These are phyloP conservation scores for Pseudogymnoascus sp. DNA, from an alignment of 2,329 filamentous ascomycete species.

Conservation along the genomic window DNA sequence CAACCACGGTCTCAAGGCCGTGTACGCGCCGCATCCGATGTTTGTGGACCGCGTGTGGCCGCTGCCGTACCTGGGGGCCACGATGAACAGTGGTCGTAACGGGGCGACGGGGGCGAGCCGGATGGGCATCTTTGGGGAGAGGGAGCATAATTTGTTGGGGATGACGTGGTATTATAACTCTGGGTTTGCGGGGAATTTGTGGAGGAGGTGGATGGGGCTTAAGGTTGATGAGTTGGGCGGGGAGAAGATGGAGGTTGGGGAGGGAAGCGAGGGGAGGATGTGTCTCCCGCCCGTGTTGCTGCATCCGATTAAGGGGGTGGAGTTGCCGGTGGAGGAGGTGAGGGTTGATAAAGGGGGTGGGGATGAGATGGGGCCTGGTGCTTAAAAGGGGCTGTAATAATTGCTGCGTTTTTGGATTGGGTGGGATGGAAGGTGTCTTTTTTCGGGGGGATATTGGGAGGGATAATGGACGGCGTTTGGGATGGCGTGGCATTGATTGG, in stretches of 20 bases:
- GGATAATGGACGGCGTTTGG: slow-evolving; percentile 2
- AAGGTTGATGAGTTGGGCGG: slow-evolving; percentile 71
- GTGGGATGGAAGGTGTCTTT: not conserved
- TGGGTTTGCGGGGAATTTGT: slow-evolving; percentile 72
- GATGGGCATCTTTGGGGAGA: slow-evolving; percentile 68
- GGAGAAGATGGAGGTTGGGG: slow-evolving; percentile 50
- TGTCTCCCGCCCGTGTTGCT: slow-evolving; percentile 83
- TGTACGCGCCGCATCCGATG: slow-evolving; percentile 81
- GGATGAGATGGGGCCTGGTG: slow-evolving; percentile 26
- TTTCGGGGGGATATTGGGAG: not conserved
- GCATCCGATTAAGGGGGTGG: slow-evolving; percentile 77
- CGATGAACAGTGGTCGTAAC: slow-evolving; percentile 73
- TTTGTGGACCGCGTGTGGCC: slow-evolving; percentile 87
- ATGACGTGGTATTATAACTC: slow-evolving; percentile 90
- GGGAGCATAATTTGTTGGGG: slow-evolving; percentile 82
- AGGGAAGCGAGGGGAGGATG: slow-evolving; percentile 72
- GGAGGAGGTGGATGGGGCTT: slow-evolving; percentile 78
- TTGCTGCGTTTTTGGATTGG: not conserved
- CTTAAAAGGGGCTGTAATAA: slow-evolving; percentile 18
- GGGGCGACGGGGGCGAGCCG: slow-evolving; percentile 66
- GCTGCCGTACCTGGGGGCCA: slow-evolving; percentile 62
- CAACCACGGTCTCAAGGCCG: slow-evolving; percentile 87
- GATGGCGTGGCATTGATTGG: not conserved
- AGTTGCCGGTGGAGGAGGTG: slow-evolving; percentile 34
- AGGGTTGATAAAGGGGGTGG: slow-evolving; percentile 15